Evolutionary conservation across 2,329 filamentous ascomycete genomes (phyloP).

Genomic region (Exophiala sideris): DNA sequence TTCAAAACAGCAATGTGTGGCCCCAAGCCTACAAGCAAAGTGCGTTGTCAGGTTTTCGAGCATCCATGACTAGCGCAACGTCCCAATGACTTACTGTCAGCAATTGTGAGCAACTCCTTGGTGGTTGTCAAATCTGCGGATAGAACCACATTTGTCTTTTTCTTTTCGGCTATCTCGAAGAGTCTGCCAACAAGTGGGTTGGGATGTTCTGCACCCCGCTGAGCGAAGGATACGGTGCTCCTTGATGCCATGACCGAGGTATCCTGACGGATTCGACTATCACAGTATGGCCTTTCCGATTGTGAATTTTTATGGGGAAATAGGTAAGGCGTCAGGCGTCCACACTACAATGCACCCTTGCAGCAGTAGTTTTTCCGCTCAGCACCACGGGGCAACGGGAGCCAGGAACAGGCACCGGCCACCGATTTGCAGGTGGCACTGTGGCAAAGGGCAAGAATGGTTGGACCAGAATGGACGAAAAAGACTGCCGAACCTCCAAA

Average conservation of each 20-base stretch:
- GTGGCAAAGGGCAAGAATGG: constrained; percentile 2
- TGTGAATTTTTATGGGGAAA: no score
- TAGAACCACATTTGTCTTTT: constrained; percentile 48
- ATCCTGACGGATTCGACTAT: no score
- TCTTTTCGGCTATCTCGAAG: constrained; percentile 45
- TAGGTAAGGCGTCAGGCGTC: no score
- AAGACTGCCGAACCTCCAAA: neutral
- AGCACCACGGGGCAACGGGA: neutral
- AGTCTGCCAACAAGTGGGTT: constrained; percentile 44
- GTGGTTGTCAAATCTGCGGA: constrained; percentile 50
- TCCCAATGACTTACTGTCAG: constrained; percentile 40
- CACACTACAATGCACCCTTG: neutral
- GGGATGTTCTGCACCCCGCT: constrained; percentile 40
- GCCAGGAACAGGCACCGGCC: constrained; percentile 19
- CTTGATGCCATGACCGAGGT: constrained; percentile 42
- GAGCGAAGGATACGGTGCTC: constrained; percentile 39
- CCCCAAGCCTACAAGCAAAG: constrained; percentile 39
- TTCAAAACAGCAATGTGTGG: constrained; percentile 52
- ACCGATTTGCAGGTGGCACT: neutral
- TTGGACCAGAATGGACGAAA: constrained; percentile 8
- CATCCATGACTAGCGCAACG: neutral
- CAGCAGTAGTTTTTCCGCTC: neutral
- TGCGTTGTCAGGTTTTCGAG: neutral
- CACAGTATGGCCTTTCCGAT: no score
- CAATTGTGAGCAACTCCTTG: constrained; percentile 44